phyloP scores from a whole-genome alignment of 2,329 filamentous ascomycete genomes.

The Aureobasidium vineae region DNA sequence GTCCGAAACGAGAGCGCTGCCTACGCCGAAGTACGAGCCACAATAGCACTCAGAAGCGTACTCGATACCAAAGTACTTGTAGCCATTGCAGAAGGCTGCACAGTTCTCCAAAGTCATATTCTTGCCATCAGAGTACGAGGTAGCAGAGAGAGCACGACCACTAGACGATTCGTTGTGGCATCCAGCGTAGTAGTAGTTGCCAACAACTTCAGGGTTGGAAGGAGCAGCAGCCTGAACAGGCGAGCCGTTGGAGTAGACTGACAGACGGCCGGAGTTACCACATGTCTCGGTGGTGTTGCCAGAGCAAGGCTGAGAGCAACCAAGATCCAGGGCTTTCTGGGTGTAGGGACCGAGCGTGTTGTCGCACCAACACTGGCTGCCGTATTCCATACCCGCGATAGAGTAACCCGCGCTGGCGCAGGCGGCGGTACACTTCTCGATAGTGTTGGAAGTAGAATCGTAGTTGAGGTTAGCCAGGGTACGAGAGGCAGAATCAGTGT shows the following conservation, averaged over 20 bases:
- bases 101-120: slow-evolving; percentile 45
- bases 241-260: slow-evolving; percentile 35
- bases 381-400: slow-evolving; percentile 40
- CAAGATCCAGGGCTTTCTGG: slow-evolving; percentile 35
- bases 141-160: slow-evolving; percentile 34
- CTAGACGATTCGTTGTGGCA: slow-evolving; percentile 38
- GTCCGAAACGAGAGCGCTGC: slow-evolving; percentile 27
- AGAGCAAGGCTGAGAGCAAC: slow-evolving; percentile 35
- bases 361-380: slow-evolving; percentile 40
- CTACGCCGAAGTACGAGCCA: slow-evolving; percentile 32
- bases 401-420: slow-evolving; percentile 37
- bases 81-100: slow-evolving; percentile 39
- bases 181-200: slow-evolving; percentile 33
- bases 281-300: slow-evolving; percentile 38
- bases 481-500: slow-evolving; percentile 33
- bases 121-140: slow-evolving; percentile 31
- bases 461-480: slow-evolving; percentile 34
- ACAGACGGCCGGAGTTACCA: slow-evolving; percentile 37
- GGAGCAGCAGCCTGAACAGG: slow-evolving; percentile 31
- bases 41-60: slow-evolving; percentile 42
- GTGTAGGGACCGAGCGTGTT: slow-evolving; percentile 34
- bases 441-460: slow-evolving; percentile 35
- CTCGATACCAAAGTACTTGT: slow-evolving; percentile 43
- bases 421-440: slow-evolving; percentile 36
- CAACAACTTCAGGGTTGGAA: slow-evolving; percentile 34